Evolutionary conservation across 164 flowering plant species (phyloP).

Genomic region (Litsea cubeba): DNA sequence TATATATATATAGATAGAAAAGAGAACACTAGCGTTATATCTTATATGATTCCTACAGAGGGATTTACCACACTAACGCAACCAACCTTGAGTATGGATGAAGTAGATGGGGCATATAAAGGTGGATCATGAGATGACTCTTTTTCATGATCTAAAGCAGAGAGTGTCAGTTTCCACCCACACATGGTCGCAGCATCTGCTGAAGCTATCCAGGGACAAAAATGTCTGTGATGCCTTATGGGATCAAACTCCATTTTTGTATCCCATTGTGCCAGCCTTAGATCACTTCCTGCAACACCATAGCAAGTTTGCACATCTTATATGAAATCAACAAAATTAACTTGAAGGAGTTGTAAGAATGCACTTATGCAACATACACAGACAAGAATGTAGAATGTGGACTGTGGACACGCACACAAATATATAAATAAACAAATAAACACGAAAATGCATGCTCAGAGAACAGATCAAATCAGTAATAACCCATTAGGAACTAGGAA

Average conservation of each 20-base stretch:
- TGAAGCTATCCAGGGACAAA: conserved; percentile 90
- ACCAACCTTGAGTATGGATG: conserved; percentile 53
- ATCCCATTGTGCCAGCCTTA: conserved; percentile 13
- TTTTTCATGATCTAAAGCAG: conserved; percentile 51
- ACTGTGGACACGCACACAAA: not conserved
- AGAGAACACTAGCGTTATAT: not conserved
- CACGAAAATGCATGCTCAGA: not conserved
- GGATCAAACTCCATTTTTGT: conserved; percentile 68
- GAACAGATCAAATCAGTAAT: not conserved
- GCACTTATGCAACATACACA: not conserved
- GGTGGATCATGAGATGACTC: conserved; percentile 27
- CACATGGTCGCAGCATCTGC: conserved; percentile 34
- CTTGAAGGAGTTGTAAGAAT: not conserved
- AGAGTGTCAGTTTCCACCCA: conserved; percentile 77
- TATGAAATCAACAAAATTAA: not conserved
- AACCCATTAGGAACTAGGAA: not conserved
- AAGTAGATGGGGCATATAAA: conserved; percentile 31
- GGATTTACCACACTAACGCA: not conserved
- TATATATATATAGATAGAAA: no score
- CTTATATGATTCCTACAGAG: not conserved
- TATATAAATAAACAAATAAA: not conserved
- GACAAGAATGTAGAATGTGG: not conserved
- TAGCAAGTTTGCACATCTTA: not conserved
- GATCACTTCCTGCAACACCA: conserved; percentile 31
- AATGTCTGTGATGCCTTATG: conserved; percentile 78